A percentile compares a stretch with the other conserved stretches of the same genome.
Conservation (phyloP, 202 grass and related monocot genomes). For the Hordeum pubiflorum region DNA sequence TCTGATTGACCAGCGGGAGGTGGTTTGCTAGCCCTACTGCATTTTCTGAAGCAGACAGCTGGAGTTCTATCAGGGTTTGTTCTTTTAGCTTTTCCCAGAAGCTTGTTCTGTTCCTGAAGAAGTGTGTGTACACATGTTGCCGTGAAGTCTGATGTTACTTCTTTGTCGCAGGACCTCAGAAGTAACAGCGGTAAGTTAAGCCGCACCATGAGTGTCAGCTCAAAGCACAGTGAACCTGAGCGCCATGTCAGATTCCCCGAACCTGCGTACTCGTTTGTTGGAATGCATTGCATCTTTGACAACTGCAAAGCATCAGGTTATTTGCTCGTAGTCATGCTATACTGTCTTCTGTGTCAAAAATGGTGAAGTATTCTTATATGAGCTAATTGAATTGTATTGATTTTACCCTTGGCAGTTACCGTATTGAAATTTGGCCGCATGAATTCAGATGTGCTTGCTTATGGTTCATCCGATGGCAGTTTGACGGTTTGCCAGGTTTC, state of each 20-base stretch:
- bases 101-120: background rate
- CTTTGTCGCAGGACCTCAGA: constrained; percentile 64
- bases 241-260: constrained; percentile 53
- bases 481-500: constrained; percentile 87
- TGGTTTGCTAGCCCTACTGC: constrained; percentile 46
- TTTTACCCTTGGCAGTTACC: constrained; percentile 52
- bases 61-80: constrained; percentile 61
- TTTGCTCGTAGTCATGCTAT: constrained; percentile 25
- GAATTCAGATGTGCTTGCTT: constrained; percentile 84
- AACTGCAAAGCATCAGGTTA: constrained; percentile 86
- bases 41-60: constrained; percentile 63
- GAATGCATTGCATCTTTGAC: constrained; percentile 99
- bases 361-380: constrained; percentile 11
- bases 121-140: background rate
- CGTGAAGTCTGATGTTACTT: constrained; percentile 6
- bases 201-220: constrained; percentile 44
- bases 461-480: constrained; percentile 91
- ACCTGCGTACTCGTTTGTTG: constrained; percentile 89
- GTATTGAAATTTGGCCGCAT: constrained; percentile 82
- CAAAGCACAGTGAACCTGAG: constrained; percentile 65
- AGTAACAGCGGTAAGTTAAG: constrained; percentile 45
- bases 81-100: background rate
- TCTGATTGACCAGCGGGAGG: constrained; percentile 49
- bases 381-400: constrained; percentile 5
- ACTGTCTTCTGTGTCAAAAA: background rate